Base-by-base conservation (phyloP, 2,329 filamentous ascomycete genomes). In the Colletotrichum sp. region DNA sequence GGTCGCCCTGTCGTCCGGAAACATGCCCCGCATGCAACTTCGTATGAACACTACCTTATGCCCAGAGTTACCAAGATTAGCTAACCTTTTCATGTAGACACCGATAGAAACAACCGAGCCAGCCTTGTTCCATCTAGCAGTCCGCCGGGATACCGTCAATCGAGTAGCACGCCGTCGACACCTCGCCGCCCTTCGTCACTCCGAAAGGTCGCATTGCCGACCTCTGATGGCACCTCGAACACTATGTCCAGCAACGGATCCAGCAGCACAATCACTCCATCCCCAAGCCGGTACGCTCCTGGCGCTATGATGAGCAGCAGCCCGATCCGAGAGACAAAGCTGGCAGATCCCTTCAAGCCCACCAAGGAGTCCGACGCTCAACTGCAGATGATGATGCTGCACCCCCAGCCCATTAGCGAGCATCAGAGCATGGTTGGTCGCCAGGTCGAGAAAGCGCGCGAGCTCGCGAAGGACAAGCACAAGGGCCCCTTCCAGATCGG, bases 101-200 rank as follows among this genome's bases (percentile, higher is more conserved):
- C 62, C 13, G 72, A 75, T 39, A n/a, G 57, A 15, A 63, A 72
- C 30, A 70, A 71, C 44, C 64, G 72, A 63, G 72, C 72, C 10
- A 72, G 69, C 5, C 52, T 75, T 32, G 39, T 75, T 26, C 28
- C 39, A 24, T 13, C 65, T 15, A 16, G 49, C 12, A 72, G 36
- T 21, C 63, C 68, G n/a, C 26, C 39, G 34, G 64, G 64, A 49
- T 26, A 8, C 12, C n/a, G 30, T 30, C 26, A 21, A 6, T 39
- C 39, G 10, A 63, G 55, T 18, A 72, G 24, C 30, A 26, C 34
- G 4, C 36, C 39, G 8, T 18, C 66, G 16, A 30, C 44, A 16
- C 62, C 55, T 63, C 24, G 36, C 15, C 18, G 6, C 26, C 36
- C 52, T 5, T 72, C 72, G 13, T 21, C 55, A 7, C 69, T 75